Percentiles rank a stretch among this genome's conserved stretches.
Conservation (phyloP, 345 rosid genomes). For the Salix udensis region DNA sequence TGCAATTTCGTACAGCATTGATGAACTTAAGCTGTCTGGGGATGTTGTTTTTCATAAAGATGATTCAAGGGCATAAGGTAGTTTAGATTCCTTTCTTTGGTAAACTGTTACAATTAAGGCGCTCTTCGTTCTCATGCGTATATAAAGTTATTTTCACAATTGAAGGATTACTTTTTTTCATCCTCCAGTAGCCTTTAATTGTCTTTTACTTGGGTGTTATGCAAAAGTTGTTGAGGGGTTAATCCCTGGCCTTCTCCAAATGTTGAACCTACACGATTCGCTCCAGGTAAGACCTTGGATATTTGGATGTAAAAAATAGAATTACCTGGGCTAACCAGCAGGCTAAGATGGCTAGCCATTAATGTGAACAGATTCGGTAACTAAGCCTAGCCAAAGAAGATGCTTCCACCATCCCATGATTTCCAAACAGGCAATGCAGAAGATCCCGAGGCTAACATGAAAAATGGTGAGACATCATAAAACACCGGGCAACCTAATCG, state of each 20-base stretch:
- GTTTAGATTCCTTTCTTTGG: background rate
- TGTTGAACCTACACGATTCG: background rate
- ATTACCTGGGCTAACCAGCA: background rate
- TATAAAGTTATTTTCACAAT: constrained; percentile 3
- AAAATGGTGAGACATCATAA: too few species aligned
- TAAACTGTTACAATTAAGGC: background rate
- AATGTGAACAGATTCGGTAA: too few species aligned
- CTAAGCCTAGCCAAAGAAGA: too few species aligned
- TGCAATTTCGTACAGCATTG: too few species aligned
- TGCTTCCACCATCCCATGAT: too few species aligned
- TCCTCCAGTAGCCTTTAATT: background rate
- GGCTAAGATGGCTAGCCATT: too few species aligned
- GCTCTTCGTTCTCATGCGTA: constrained; percentile 11
- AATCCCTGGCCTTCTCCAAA: background rate
- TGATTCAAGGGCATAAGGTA: background rate
- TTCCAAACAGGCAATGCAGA: too few species aligned
- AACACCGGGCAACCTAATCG: too few species aligned
- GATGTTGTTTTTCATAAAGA: background rate
- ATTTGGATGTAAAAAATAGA: background rate
- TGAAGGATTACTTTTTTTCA: background rate
- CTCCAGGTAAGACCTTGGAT: background rate
- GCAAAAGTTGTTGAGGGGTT: background rate
- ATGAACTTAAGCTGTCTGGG: too few species aligned
- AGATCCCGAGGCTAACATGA: too few species aligned
- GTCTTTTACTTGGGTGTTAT: background rate